Evolutionary conservation across 176 grass and related monocot genomes (phyloP), one percentile per base, ranked within the genome.

Genomic region (Cymbopogon citratus): DNA sequence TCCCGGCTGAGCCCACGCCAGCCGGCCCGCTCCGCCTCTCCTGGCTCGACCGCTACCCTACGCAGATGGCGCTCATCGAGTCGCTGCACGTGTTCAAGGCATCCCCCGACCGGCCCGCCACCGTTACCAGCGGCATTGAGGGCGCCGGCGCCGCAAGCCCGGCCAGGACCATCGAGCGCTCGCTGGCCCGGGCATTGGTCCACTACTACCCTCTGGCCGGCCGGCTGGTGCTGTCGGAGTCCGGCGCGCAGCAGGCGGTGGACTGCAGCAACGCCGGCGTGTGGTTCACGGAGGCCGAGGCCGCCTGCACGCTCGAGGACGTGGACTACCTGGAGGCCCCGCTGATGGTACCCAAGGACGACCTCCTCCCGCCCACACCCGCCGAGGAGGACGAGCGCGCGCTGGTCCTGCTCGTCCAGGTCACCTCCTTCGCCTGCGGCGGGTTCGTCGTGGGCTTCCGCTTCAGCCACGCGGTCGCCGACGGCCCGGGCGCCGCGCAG

Each of bases 311-410:
- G 6, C 85, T 99, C 3, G 81, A 91, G 54, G 89, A 95, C 67
- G 92, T 99, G 27, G 91, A 99, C 40, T 99, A 95, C 81, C 87
- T 99, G 35, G 96, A 99, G 90, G 80, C 92, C 41, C 96, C 92
- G 13, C 66, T 99, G 56, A 99, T 95, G 89, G 73, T 99, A 5
- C 44, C 87, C 63, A 93, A 99, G 82, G 96, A 99, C 63, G 92
- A 90, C 3, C 83, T 95, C 24, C 78, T 99, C 24, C 96, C 92
- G 5, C 90, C 90, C 25, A 81, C 69, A 2, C 78, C 92, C 12
- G 56, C 82, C n/a, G 73, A 73, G 0, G 56, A 60, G n/a, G 87
- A 93, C 25, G 88, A 89, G 76, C 85, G 90, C 21, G 28, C 23
- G 48, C 66, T 99, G 28, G 69, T 95, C 1, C 80, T 95, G 33